Evolutionary conservation across 345 rosid species (phyloP), one percentile per base, ranked within the genome.

Genomic region (Gossypium sturtianum): DNA sequence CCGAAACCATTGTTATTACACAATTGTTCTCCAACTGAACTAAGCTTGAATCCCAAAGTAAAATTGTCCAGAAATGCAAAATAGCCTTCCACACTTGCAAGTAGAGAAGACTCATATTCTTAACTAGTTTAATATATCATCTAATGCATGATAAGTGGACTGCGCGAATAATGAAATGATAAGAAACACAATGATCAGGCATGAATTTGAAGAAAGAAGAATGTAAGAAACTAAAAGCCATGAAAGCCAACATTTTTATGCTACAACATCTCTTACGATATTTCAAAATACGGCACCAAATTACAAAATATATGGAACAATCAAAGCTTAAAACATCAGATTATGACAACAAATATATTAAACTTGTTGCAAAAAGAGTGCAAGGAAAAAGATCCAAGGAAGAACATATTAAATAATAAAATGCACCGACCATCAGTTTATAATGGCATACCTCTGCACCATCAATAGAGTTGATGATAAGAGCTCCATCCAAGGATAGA

Each of bases 401-500:
- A 25, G 4, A 27, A 49, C 15, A 15, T 2, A 51, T 27, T 68
- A 51, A 69, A 25, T 19, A 49, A 69, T 52, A 51, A 7, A 25
- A 22, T 12, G 54, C 49, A 17, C 47, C 19, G 63, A 25, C 13
- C 34, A 29, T 65, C 19, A 44, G 17, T 41, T 45, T 53, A 22
- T 48, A 22, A 11, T 74, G 2, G 59, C 72, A 79, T 87, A 95
- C 99, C 98, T 89, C 89, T 34, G 99, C 96, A 47, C 82, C 89
- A 54, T 95, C 96, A 62, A 82, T 78, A 70, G 96, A 78, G 15
- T 89, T 87, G 59, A 95, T 19, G 48, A 91, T 73, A 41, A 95
- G 88, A 71, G 98, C 85, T 76, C 99, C 99, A 41, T 95, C 94
- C 84, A 95, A 80, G 77, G 82, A 85, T 52, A 95, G 90, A 80